These are phyloP conservation scores for Sicyos baderoa DNA, from an alignment of 306 rosid genomes.

Conservation along the genomic window DNA sequence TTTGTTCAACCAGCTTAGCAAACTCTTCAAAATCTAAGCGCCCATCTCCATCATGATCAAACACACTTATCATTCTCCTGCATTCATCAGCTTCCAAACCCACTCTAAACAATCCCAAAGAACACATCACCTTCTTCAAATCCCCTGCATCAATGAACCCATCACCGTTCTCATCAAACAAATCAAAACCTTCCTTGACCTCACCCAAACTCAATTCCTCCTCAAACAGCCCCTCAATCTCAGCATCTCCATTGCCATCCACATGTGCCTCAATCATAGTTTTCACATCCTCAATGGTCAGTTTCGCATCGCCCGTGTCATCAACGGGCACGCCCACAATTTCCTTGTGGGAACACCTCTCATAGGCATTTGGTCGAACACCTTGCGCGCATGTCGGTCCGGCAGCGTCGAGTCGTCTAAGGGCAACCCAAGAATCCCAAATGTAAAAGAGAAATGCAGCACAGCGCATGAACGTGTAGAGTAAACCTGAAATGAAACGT, in stretches of 20 bases:
- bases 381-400: not conserved
- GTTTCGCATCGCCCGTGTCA: not conserved
- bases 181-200: conserved; percentile 36
- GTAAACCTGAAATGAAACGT: conserved; percentile 10
- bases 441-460: not conserved
- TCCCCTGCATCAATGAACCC: conserved; percentile 51
- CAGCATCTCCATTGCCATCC: not conserved
- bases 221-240: conserved; percentile 22
- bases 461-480: conserved; percentile 17
- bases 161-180: conserved; percentile 42
- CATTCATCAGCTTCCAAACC: conserved; percentile 28
- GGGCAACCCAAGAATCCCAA: not conserved
- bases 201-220: conserved; percentile 38
- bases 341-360: not conserved
- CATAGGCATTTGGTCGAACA: not conserved
- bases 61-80: conserved; percentile 33
- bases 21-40: conserved; percentile 39
- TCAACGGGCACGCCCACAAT: conserved; percentile 7
- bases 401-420: not conserved
- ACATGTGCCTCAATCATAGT: conserved; percentile 23
- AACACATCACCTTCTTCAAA: conserved; percentile 27
- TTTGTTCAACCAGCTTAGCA: conserved; percentile 28
- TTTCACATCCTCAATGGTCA: conserved; percentile 24
- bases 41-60: conserved; percentile 40
- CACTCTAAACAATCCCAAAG: conserved; percentile 31